Percentiles rank a stretch among this genome's conserved stretches.
These are phyloP conservation scores for Tulasnella sp. DNA, from an alignment of 768 basidiomycete genomes.

Conservation along the genomic window DNA sequence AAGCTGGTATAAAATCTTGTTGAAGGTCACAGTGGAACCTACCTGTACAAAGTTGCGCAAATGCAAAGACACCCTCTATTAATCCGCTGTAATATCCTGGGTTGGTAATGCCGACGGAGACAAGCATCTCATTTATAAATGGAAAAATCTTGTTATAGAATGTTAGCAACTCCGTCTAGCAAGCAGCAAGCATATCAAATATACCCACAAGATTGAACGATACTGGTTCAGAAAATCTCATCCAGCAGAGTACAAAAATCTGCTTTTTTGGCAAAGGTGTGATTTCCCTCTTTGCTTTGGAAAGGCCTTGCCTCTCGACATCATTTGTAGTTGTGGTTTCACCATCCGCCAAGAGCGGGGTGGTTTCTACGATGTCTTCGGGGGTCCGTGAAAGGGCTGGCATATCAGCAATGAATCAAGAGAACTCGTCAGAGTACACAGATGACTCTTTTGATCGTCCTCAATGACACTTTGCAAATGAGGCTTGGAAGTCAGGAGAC, in stretches of 20 bases:
- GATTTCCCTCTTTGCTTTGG: conserved; percentile 18
- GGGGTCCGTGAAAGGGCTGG: neutral
- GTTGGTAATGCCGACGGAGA: conserved; percentile 9
- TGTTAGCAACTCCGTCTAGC: too few relatives aligned
- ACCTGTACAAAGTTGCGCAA: conserved; percentile 25
- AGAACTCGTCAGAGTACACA: too few relatives aligned
- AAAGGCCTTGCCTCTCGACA: conserved; percentile 25
- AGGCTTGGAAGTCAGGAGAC: too few relatives aligned
- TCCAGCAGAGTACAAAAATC: conserved; percentile 15
- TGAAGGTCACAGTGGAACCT: neutral
- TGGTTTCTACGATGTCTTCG: neutral
- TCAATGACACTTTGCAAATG: too few relatives aligned
- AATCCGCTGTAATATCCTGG: conserved; percentile 27
- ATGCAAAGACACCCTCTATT: conserved; percentile 26
- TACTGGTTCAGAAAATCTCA: conserved; percentile 16
- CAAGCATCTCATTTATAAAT: conserved; percentile 29
- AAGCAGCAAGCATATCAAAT: neutral
- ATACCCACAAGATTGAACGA: conserved; percentile 14
- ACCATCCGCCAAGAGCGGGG: conserved; percentile 20
- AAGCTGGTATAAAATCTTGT: too few relatives aligned
- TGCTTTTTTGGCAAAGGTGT: conserved; percentile 18
- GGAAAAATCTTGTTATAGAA: conserved; percentile 23
- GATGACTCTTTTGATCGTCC: too few relatives aligned
- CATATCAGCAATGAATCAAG: too few relatives aligned
- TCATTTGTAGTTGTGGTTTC: conserved; percentile 12